Evolutionary conservation across 148 eudicot genomes (phyloP).

Genomic region (Linanthus parryae): DNA sequence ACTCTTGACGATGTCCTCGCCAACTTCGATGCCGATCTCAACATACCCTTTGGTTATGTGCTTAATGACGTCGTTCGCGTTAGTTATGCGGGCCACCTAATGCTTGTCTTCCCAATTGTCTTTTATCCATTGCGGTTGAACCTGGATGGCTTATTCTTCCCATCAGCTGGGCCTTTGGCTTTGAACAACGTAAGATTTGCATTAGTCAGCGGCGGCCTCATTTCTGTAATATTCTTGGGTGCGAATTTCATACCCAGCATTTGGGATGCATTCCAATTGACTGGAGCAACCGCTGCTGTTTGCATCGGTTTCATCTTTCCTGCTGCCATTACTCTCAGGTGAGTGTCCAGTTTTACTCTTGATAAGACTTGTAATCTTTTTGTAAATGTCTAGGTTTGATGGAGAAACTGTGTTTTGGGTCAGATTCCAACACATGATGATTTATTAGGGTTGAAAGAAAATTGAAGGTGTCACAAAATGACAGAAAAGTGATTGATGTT

Average conservation of each 20-base stretch:
- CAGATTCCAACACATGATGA: neutral
- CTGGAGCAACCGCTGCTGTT: constrained; percentile 97
- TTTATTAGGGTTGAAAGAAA: neutral
- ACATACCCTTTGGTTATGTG: constrained; percentile 69
- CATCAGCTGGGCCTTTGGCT: constrained; percentile 55
- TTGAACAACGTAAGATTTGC: constrained; percentile 54
- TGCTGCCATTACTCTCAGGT: constrained; percentile 83
- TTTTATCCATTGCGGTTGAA: constrained; percentile 78
- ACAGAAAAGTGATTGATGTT: neutral
- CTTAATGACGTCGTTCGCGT: constrained; percentile 73
- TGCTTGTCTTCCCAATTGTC: constrained; percentile 88
- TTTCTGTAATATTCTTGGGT: constrained; percentile 53
- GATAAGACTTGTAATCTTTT: too few species aligned
- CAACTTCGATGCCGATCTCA: constrained; percentile 79
- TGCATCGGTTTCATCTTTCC: constrained; percentile 81
- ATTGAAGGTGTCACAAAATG: neutral
- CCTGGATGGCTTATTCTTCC: constrained; percentile 74
- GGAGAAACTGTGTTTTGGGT: neutral
- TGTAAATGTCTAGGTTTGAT: too few species aligned
- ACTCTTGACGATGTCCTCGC: constrained; percentile 87
- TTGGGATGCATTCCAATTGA: constrained; percentile 95
- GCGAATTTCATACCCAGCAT: constrained; percentile 89
- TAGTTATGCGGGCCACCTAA: constrained; percentile 87
- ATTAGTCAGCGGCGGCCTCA: constrained; percentile 47
- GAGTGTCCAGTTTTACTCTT: constrained; percentile 11